These are phyloP conservation scores for Hypomyces perniciosus DNA, from an alignment of 2,329 filamentous ascomycete species.

Conservation along the genomic window DNA sequence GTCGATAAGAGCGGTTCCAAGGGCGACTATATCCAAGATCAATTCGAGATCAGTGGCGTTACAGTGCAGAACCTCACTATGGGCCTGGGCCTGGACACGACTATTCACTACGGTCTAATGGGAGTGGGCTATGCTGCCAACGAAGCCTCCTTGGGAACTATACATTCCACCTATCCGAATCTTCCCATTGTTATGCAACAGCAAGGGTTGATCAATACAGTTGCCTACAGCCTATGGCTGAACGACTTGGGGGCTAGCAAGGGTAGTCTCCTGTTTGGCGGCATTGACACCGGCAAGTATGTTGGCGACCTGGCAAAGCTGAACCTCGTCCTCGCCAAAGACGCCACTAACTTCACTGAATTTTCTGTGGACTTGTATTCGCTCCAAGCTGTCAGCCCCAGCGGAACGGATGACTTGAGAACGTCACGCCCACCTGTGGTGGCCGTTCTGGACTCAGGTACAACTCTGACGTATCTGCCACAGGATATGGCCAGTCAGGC, in stretches of 20 bases:
- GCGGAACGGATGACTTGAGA: constrained; percentile 42
- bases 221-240: constrained; percentile 67
- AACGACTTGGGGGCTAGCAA: constrained; percentile 54
- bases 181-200: constrained; percentile 60
- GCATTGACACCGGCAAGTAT: constrained; percentile 73
- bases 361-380: constrained; percentile 46
- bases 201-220: constrained; percentile 56
- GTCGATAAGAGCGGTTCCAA: constrained; percentile 52
- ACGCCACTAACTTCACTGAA: constrained; percentile 36
- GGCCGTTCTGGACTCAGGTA: constrained; percentile 68
- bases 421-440: constrained; percentile 42
- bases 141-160: constrained; percentile 36
- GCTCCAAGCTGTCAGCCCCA: constrained; percentile 40
- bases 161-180: constrained; percentile 42
- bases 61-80: constrained; percentile 51
- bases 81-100: constrained; percentile 50
- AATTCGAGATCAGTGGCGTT: constrained; percentile 48
- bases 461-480: constrained; percentile 66
- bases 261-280: constrained; percentile 72
- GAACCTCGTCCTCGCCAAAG: constrained; percentile 44
- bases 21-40: constrained; percentile 55
- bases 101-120: constrained; percentile 51
- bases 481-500: constrained; percentile 49
- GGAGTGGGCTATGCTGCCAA: constrained; percentile 55
- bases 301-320: constrained; percentile 56